phyloP scores from a whole-genome alignment of 768 basidiomycete species.

The Chalciporus pseudorubinellus region DNA sequence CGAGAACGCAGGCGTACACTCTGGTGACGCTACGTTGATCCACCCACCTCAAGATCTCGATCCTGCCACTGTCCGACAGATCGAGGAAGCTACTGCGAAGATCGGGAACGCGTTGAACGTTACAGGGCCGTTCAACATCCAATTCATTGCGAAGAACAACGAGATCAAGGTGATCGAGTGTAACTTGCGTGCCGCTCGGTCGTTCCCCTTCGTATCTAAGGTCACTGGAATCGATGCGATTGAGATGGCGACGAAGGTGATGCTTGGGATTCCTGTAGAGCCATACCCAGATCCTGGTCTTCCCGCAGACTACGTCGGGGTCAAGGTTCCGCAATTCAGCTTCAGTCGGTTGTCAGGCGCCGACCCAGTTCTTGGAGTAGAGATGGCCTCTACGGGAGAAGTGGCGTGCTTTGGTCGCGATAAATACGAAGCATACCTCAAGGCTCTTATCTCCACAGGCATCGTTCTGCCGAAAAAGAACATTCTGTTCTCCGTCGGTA shows the following conservation, averaged over 20 bases:
- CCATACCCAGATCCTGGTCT: conserved; percentile 87
- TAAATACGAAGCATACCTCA: conserved; percentile 98
- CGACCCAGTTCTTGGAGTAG: conserved; percentile 95
- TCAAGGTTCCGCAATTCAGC: conserved; percentile 99
- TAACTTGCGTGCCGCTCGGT: conserved; percentile 95
- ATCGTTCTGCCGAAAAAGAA: conserved; percentile 96
- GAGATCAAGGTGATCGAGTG: conserved; percentile 99
- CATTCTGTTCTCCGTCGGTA: conserved; percentile 93
- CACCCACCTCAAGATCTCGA: conserved; percentile 98
- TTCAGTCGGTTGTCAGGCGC: conserved; percentile 96
- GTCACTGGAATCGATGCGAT: conserved; percentile 97
- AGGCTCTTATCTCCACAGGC: conserved; percentile 94
- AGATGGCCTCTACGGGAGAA: conserved; percentile 99
- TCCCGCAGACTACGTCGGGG: conserved; percentile 92
- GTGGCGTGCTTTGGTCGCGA: conserved; percentile 98
- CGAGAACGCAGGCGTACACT: conserved; percentile 98
- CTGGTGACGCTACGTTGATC: conserved; percentile 96
- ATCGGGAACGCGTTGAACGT: conserved; percentile 98
- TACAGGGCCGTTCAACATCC: conserved; percentile 98
- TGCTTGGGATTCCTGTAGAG: conserved; percentile 87
- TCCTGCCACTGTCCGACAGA: conserved; percentile 92
- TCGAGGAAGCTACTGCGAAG: conserved; percentile 95
- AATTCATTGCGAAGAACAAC: conserved; percentile 99
- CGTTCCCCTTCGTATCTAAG: conserved; percentile 99
- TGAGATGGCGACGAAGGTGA: conserved; percentile 98